Conservation (phyloP, 2,329 filamentous ascomycete species). For the Alternaria sp. region DNA sequence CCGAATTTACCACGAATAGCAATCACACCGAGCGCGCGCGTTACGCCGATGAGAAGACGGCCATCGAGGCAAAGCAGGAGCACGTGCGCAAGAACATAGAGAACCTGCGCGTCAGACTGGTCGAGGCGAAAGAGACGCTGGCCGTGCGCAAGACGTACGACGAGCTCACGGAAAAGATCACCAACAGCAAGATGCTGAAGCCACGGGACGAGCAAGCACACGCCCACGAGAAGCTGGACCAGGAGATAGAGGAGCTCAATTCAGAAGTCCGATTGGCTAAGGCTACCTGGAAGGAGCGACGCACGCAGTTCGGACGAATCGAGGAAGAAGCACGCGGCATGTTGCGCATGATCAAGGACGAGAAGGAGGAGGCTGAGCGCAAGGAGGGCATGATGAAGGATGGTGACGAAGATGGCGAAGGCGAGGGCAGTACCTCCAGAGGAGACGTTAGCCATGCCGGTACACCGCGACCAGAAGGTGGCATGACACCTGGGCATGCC, state of each 20-base stretch:
- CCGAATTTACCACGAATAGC: conserved; percentile 84
- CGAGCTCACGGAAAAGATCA: conserved; percentile 85
- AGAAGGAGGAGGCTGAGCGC: conserved; percentile 92
- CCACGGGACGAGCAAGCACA: conserved; percentile 82
- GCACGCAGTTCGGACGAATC: conserved; percentile 85
- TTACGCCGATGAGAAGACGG: conserved; percentile 79
- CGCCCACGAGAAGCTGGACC: conserved; percentile 80
- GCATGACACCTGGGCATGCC: conserved; percentile 49
- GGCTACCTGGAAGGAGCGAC: conserved; percentile 81
- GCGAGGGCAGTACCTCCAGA: conserved; percentile 46
- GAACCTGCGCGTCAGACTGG: conserved; percentile 74
- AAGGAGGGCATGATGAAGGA: conserved; percentile 69
- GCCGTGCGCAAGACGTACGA: conserved; percentile 85
- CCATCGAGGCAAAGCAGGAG: conserved; percentile 79
- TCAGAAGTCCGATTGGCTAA: conserved; percentile 82
- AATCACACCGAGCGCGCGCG: conserved; percentile 83
- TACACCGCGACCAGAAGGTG: conserved; percentile 53
- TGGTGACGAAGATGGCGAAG: conserved; percentile 49
- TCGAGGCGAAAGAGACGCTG: conserved; percentile 68
- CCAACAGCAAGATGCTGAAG: conserved; percentile 77
- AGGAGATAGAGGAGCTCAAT: conserved; percentile 87
- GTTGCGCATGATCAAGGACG: conserved; percentile 84
- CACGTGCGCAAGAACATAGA: conserved; percentile 77
- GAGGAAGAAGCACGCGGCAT: conserved; percentile 91
- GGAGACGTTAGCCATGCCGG: conserved; percentile 51